Evolutionary conservation across 176 grass and related monocot genomes (phyloP).

Genomic region (Carex cristatella): DNA sequence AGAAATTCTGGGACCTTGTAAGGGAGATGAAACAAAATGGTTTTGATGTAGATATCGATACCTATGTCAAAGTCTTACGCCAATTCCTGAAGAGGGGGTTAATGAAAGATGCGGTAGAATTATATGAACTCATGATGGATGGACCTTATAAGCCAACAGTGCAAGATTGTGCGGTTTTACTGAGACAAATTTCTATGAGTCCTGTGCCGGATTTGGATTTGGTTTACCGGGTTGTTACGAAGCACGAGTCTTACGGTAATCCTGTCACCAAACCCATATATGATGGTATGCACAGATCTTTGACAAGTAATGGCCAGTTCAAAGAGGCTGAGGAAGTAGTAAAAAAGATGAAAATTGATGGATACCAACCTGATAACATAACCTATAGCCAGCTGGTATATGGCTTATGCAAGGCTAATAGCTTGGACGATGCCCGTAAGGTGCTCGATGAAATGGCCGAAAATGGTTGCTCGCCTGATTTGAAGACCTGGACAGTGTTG

Average conservation of each 20-base stretch:
- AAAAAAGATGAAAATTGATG: conserved; percentile 48
- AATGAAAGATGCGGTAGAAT: conserved; percentile 51
- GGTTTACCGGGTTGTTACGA: conserved; percentile 56
- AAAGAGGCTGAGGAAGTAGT: conserved; percentile 52
- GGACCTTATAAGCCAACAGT: conserved; percentile 65
- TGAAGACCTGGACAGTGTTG: conserved; percentile 95
- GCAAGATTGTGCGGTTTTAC: conserved; percentile 52
- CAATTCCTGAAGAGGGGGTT: conserved; percentile 66
- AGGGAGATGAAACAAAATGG: conserved; percentile 53
- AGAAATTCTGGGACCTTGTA: conserved; percentile 57
- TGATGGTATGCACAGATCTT: conserved; percentile 69
- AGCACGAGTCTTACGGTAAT: conserved; percentile 49
- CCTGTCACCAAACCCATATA: conserved; percentile 56
- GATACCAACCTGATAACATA: conserved; percentile 70
- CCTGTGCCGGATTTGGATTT: conserved; percentile 49
- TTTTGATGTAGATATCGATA: conserved; percentile 69
- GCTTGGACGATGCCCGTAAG: conserved; percentile 55
- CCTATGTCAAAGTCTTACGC: conserved; percentile 67
- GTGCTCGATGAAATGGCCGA: conserved; percentile 65
- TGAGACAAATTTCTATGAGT: conserved; percentile 55
- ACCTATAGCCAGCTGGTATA: conserved; percentile 79
- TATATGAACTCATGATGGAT: conserved; percentile 95
- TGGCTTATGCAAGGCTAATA: conserved; percentile 65
- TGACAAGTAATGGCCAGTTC: conserved; percentile 60
- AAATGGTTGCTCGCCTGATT: conserved; percentile 44